These are phyloP conservation scores for Alternaria longipes DNA, from an alignment of 2,329 filamentous ascomycete species.

Conservation along the genomic window DNA sequence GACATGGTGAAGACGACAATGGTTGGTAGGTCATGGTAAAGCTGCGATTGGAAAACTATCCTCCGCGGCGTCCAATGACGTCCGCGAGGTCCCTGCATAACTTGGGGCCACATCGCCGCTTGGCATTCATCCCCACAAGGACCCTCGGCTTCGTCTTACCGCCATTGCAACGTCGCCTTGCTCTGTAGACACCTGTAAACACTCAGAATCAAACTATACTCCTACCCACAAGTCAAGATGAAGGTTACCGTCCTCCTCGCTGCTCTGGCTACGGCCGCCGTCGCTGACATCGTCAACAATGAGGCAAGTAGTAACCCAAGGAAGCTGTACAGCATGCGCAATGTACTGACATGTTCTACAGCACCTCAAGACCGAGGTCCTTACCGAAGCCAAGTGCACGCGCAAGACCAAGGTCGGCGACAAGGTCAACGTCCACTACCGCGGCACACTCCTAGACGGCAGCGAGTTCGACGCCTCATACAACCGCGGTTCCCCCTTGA, in stretches of 20 bases:
- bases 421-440: constrained; percentile 82
- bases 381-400: constrained; percentile 76
- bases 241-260: constrained; percentile 58
- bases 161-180: constrained; percentile 20
- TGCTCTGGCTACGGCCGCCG: constrained; percentile 60
- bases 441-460: constrained; percentile 80
- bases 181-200: constrained; percentile 4
- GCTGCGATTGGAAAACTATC: neutral
- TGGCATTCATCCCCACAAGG: constrained; percentile 32
- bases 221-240: constrained; percentile 45
- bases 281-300: constrained; percentile 46
- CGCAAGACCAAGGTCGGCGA: constrained; percentile 77
- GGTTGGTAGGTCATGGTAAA: neutral
- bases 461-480: constrained; percentile 66
- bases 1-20: neutral
- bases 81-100: constrained; percentile 2
- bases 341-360: constrained; percentile 50
- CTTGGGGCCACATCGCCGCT: constrained; percentile 24
- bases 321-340: neutral
- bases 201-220: neutral
- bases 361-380: constrained; percentile 79
- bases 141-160: constrained; percentile 9
- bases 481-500: constrained; percentile 79
- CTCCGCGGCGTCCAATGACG: constrained; percentile 11
- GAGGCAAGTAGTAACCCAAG: constrained; percentile 25